Base-by-base conservation (phyloP, 78 protist genomes). In the Thecamonas trahens region DNA sequence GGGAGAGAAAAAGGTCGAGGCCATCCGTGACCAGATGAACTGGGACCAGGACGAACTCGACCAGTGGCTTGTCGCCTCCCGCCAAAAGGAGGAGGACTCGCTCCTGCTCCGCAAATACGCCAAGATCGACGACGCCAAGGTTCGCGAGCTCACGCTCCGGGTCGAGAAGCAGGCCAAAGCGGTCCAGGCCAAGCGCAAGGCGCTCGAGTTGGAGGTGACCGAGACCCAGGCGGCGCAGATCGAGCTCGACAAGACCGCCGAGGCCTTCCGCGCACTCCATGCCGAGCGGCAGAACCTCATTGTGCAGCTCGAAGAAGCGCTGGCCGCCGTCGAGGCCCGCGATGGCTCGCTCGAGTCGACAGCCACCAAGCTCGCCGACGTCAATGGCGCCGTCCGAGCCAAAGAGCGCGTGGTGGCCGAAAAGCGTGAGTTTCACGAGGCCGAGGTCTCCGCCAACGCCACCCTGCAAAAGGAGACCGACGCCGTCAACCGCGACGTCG, bases 211-310 rank as follows among this genome's bases (percentile, higher is more conserved):
- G 11, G 86, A 86, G 70, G 72, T 79, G 3, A 87, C 92, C 5
- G 85, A 82, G 50, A 78, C 92, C 22, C 83, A 70, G 49, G 71
- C 84, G 9, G 60, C 68, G 6, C 86, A 79, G 28, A 79, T 87
- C 42, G 88, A 78, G 76, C 82, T 87, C 15, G 88, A 79, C 83
- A 82, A 82, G 70, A 79, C 84, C 9, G 92, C 82, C 0, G 86
- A 61, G 49, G 88, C 82, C 68, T 87, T 74, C 84, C 31, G 44
- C 14, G 4, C 13, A 13, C 68, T 82, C 20, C 85, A 87, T 62
- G 4, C 1, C 6, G 80, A 79, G 67, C 77, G 88, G 28, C 77
- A 82, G 60, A 44, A 70, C 14, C 81, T 87, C 9, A 59, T 82
- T 14, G 13, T 0, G 8, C 88, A 82, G 74, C 75, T 79, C 77